phyloP scores from a whole-genome alignment of 495 filamentous ascomycete species.

The Aspergillus incahuasiensis region DNA sequence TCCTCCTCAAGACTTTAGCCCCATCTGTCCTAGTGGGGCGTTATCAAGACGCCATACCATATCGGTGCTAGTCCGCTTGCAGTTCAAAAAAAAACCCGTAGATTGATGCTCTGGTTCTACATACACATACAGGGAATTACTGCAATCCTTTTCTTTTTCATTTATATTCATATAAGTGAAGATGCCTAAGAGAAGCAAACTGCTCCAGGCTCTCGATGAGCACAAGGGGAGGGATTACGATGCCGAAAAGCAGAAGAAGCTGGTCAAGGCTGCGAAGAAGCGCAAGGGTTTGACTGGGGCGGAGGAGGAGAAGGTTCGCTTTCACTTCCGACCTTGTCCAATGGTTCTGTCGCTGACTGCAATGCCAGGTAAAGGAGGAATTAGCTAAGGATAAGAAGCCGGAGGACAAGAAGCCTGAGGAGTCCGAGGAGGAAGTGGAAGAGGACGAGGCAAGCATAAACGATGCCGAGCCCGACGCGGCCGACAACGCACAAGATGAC shows the following conservation, averaged over 20 bases:
- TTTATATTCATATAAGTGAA: slow-evolving; percentile 2
- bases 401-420: slow-evolving; percentile 1
- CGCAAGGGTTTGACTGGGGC: slow-evolving; percentile 43
- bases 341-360: neutral
- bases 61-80: slow-evolving; percentile 20
- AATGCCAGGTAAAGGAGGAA: neutral
- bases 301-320: slow-evolving; percentile 28
- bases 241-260: slow-evolving; percentile 61
- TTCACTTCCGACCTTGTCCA: neutral
- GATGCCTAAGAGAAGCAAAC: slow-evolving; percentile 63
- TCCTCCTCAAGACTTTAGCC: slow-evolving; percentile 14
- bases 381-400: slow-evolving; percentile 14
- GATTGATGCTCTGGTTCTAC: neutral
- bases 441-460: slow-evolving; percentile 14
- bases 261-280: slow-evolving; percentile 49
- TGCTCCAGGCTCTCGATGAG: slow-evolving; percentile 60
- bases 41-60: slow-evolving; percentile 24
- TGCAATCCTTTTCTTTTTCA: neutral
- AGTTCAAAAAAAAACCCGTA: slow-evolving; percentile 43
- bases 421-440: slow-evolving; percentile 21
- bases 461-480: slow-evolving; percentile 6
- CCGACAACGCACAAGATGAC: slow-evolving; percentile 15
- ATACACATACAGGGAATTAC: neutral
- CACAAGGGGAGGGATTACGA: slow-evolving; percentile 65
- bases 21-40: slow-evolving; percentile 3